A percentile compares a stretch with the other conserved stretches of the same genome.
phyloP scores from a whole-genome alignment of 2,329 filamentous ascomycete genomes.

The Dryadomyces sulphureus region DNA sequence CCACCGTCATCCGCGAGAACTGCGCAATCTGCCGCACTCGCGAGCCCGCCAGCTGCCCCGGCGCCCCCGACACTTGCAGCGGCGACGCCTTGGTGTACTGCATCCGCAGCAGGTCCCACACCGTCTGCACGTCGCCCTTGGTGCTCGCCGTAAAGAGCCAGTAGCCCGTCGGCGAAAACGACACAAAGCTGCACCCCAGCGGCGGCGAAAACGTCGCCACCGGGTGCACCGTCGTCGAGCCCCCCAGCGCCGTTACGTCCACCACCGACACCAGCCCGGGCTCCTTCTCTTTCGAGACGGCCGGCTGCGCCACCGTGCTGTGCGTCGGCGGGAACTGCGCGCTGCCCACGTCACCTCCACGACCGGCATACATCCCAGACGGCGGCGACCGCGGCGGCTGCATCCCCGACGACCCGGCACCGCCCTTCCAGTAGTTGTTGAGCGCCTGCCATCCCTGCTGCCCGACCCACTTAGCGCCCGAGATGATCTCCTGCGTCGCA shows the following conservation, averaged over 20 bases:
- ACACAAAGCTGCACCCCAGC: conserved; percentile 67
- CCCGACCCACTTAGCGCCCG: conserved; percentile 60
- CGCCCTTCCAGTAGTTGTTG: conserved; percentile 66
- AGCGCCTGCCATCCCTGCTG: conserved; percentile 65
- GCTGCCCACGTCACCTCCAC: conserved; percentile 25
- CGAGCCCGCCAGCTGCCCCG: conserved; percentile 32
- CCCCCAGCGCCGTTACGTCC: conserved; percentile 48
- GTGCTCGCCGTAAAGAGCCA: conserved; percentile 65
- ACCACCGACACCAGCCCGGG: conserved; percentile 62
- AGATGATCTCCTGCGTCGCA: conserved; percentile 63
- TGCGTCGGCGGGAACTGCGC: conserved; percentile 63
- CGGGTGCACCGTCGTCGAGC: conserved; percentile 40
- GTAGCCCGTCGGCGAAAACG: conserved; percentile 60
- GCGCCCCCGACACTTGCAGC: conserved; percentile 32
- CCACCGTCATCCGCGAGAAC: conserved; percentile 82
- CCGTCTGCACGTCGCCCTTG: conserved; percentile 69
- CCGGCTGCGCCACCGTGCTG: conserved; percentile 39
- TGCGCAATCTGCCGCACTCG: conserved; percentile 72
- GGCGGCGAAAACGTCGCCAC: conserved; percentile 56
- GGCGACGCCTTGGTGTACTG: conserved; percentile 48
- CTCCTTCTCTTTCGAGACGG: conserved; percentile 50
- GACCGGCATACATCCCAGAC: conserved; percentile 15
- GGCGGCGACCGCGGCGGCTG: conserved; percentile 30
- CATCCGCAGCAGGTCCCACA: conserved; percentile 63
- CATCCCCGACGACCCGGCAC: conserved; percentile 18